Base-by-base conservation (phyloP, 2,329 filamentous ascomycete species). In the Aspergillus tamarii region DNA sequence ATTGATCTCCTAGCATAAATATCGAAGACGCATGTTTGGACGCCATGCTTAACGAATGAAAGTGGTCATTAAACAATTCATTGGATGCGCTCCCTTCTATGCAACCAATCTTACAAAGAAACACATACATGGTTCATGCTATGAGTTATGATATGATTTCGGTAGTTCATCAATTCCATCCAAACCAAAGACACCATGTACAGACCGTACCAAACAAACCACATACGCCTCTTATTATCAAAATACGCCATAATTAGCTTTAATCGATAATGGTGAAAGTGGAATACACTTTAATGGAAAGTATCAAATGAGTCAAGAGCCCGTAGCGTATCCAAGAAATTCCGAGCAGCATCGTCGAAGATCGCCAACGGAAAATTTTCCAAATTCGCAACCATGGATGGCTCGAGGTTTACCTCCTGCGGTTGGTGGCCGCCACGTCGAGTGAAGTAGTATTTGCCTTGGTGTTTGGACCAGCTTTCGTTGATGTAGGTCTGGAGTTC, bases 361-460 rank as follows among this genome's bases (percentile, higher is more conserved):
- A 46, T 64, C 9, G 61, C 61, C 52, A 67, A 69, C 8, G 67
- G 66, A 7, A 52, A 54, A 52, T 69, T 62, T 21, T 73, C 67
- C 10, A 75, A 62, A 8, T 68, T 39, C 19, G 63, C 61, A 16
- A 64, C 63, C 53, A 72, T 52, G 6, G 68, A 65, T 9, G 75
- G 64, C 57, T 79, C 77, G 21, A 84, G 72, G 1, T 69, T 45
- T 1, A 87, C 75, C 64, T 84, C 81, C 64, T 79, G 81, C 19
- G 77, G 79, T 12, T 75, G 76, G 46, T 79, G 78, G 1, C 81
- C 81, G 19, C 80, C 75, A 26, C 79, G 78, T 2, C 75, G 72
- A 39, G 70, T 76, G 36, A 87, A 80, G 69, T 80, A 85, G 65
- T 85, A 82, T 57, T 73, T 77, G 1, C 75, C 78, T 34, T 78